Base-by-base conservation (phyloP, 345 rosid species). In the Heritiera fomes region DNA sequence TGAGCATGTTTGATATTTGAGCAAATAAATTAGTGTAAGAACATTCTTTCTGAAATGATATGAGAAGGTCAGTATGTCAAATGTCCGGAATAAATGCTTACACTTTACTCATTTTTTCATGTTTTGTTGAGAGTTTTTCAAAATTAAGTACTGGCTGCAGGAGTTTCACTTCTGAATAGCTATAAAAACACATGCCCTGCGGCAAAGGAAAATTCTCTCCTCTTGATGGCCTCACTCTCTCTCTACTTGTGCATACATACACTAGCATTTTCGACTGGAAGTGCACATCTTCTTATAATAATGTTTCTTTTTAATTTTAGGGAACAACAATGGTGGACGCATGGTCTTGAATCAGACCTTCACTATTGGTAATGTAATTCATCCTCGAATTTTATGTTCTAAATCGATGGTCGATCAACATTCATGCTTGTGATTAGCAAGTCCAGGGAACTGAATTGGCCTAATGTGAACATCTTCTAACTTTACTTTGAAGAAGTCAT, bases 331-430 rank as follows among this genome's bases (percentile, higher is more conserved):
- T 52, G 80, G 72, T 75, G 99, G 96, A 23, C 87, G 78, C 64
- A 95, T 95, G 98, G 79, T 85, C 41, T 83, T 93, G 85, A 95
- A 95, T 84, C 99, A 95, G 84, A 95, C 99, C 78, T 95, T 95
- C 88, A 93, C 99, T 8, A 90, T 90, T 1, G 97, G 94, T 92
- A 90, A 75, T 38, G 34, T 32, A 47, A 60, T 60, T 34, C 46
- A 18, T 50, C 17, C 45, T 64, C n/a, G 38, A 43, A 55, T 49
- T 50, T 71, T 34, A 32, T 23, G 41, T 81, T 69, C 15, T 18
- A 34, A 69, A 15, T 18, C 8, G 49, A 72, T 72, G 47, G 32
- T 53, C 28, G 28, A 23, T 23, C 28, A 23, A 23, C 28, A 23
- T 23, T 23, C 28, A 23, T 23, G 28, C 28, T 23, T 23, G 28